Evolutionary conservation across 768 basidiomycete species (phyloP), one percentile per base, ranked within the genome.

Genomic region (Boletus reticuloceps): DNA sequence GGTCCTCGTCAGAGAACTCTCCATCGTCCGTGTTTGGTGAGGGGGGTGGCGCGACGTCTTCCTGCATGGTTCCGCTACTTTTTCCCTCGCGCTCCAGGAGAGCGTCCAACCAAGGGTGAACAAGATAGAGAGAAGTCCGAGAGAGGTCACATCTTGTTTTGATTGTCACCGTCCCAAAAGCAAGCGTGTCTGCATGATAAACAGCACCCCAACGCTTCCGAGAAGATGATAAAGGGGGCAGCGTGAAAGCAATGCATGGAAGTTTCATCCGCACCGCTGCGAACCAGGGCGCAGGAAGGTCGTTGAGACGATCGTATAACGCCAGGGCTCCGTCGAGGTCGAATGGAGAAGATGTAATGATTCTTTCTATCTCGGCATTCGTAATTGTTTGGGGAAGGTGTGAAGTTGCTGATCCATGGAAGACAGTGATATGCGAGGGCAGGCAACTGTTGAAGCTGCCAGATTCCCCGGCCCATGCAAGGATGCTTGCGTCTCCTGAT

Each of bases 381-480:
- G 25, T 16, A 29, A 29, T 19, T 7, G 39, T 6, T 20, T 8
- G 3, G 7, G 39, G 39, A 5, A 40, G n/a, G 10, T 40, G 39
- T 10, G 34, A 36, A 13, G 12, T 13, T 4, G 13, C 34, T 36
- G 12, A 2, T 4, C 34, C 12, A 4, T 36, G 14, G 34, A 36
- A 36, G 1, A 14, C 34, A 3, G 34, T 14, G 13, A 36, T 13
- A 36, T 13, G 1, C 0, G 34, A 0, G 34, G 34, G 34, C 0
- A 36, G 34, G 1, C 12, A 36, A 6, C 34, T 36, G 13, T 58
- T 58, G 37, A 43, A 49, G 11, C 16, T 20, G 31, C 43, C 38
- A 0, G 56, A 38, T 16, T 27, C 12, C 22, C 53, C 56, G 3
- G 17, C 50, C 56, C 56, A 54, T 39, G 53, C 53, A 3, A 54